Conservation (phyloP, 2,329 filamentous ascomycete genomes). For the Hypoxylon sp. region DNA sequence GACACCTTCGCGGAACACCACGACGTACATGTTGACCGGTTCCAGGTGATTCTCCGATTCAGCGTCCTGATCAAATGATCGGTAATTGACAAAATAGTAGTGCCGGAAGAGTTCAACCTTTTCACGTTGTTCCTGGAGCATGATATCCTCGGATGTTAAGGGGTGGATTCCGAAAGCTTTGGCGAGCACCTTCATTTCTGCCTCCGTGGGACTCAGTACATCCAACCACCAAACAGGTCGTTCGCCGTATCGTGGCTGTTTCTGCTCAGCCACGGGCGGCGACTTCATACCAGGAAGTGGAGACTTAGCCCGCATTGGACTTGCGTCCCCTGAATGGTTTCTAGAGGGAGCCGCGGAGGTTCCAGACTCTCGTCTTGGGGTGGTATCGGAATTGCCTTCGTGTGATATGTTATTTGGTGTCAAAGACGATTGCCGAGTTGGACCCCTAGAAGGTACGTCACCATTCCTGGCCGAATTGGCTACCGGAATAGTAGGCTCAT, state of each 20-base stretch:
- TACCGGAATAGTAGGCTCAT: constrained; percentile 55
- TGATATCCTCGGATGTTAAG: constrained; percentile 93
- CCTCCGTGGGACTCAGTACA: constrained; percentile 88
- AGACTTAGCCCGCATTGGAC: constrained; percentile 43
- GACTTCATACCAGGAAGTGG: constrained; percentile 45
- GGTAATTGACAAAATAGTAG: constrained; percentile 99
- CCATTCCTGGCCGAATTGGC: constrained; percentile 52
- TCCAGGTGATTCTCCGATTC: constrained; percentile 91
- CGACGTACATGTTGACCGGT: constrained; percentile 96
- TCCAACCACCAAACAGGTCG: constrained; percentile 98
- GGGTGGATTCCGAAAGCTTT: constrained; percentile 97
- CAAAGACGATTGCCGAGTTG: constrained; percentile 62
- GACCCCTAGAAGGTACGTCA: constrained; percentile 55
- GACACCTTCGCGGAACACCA: constrained; percentile 95
- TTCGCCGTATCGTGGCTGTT: constrained; percentile 72
- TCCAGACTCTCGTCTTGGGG: constrained; percentile 33
- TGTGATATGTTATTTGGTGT: constrained; percentile 46
- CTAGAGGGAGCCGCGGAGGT: constrained; percentile 39
- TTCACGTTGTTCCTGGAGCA: constrained; percentile 96
- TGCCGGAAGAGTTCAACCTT: constrained; percentile 98
- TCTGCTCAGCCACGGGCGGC: constrained; percentile 45
- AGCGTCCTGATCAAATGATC: constrained; percentile 95
- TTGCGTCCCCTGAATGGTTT: constrained; percentile 42
- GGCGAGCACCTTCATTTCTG: constrained; percentile 93
- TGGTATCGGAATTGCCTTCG: constrained; percentile 34